Evolutionary conservation across 352 stramenopile genomes (phyloP).

Genomic region (Pythium biforme): DNA sequence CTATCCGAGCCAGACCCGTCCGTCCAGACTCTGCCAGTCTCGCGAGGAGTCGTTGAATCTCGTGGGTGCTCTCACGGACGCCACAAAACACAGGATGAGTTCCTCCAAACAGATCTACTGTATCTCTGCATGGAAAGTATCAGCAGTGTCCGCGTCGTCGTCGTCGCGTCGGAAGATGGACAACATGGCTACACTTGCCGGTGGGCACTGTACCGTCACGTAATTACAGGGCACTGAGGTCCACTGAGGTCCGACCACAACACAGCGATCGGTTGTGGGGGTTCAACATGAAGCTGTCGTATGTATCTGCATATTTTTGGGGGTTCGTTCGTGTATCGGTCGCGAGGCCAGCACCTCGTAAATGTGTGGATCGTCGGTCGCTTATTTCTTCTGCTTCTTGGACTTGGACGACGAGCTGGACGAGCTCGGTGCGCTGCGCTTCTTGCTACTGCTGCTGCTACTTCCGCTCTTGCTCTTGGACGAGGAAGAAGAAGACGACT

Average conservation of each 20-base stretch:
- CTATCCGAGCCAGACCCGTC: no score
- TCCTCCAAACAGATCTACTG: no score
- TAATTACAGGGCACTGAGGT: no score
- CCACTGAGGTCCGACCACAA: no score
- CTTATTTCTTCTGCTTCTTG: conserved; percentile 78
- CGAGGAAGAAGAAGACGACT: conserved; percentile 25
- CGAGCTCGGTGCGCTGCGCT: conserved; percentile 50
- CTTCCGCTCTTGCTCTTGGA: conserved; percentile 45
- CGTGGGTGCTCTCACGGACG: no score
- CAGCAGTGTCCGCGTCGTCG: background rate
- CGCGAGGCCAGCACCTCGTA: background rate
- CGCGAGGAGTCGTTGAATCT: no score
- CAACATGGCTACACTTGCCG: background rate
- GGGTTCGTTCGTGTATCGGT: background rate
- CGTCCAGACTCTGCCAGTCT: no score
- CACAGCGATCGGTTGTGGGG: no score
- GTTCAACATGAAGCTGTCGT: background rate
- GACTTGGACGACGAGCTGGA: conserved; percentile 45
- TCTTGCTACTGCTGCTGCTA: conserved; percentile 55
- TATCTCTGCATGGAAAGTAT: background rate
- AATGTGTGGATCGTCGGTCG: background rate
- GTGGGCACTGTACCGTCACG: background rate
- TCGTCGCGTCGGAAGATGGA: background rate
- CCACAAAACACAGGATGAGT: no score
- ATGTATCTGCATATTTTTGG: conserved; percentile 1